Evolutionary conservation across 2,329 filamentous ascomycete genomes (phyloP).

Genomic region (Pseudogymnoascus pannorum): DNA sequence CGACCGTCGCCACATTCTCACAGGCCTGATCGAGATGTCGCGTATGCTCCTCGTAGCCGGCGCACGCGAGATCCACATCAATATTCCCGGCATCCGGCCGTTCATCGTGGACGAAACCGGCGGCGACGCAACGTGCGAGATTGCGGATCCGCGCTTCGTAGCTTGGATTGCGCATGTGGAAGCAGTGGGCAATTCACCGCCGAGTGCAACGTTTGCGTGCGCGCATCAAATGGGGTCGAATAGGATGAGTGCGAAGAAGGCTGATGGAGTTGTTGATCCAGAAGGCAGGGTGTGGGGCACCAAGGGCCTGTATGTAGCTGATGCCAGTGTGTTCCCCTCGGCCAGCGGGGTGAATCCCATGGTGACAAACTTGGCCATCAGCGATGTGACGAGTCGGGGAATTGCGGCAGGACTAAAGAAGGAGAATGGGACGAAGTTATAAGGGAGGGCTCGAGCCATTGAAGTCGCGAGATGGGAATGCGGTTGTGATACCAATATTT

Average conservation of each 20-base stretch:
- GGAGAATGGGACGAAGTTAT: constrained; percentile 1
- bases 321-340: constrained; percentile 68
- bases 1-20: constrained; percentile 64
- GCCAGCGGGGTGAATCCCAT: constrained; percentile 78
- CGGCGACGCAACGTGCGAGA: background rate
- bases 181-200: constrained; percentile 42
- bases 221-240: constrained; percentile 79
- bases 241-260: constrained; percentile 51
- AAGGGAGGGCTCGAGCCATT: background rate
- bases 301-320: constrained; percentile 60
- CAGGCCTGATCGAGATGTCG: constrained; percentile 63
- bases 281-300: constrained; percentile 58
- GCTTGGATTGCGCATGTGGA: constrained; percentile 51
- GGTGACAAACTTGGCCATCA: constrained; percentile 67
- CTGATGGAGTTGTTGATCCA: constrained; percentile 50
- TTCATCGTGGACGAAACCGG: constrained; percentile 38
- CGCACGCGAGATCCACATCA: constrained; percentile 69
- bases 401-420: constrained; percentile 41
- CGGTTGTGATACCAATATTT: background rate
- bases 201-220: constrained; percentile 51
- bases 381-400: constrained; percentile 56
- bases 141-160: constrained; percentile 48
- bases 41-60: constrained; percentile 74
- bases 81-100: constrained; percentile 52
- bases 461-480: background rate